Conservation (phyloP, 2,329 filamentous ascomycete genomes). For the Pseudocercospora musae region DNA sequence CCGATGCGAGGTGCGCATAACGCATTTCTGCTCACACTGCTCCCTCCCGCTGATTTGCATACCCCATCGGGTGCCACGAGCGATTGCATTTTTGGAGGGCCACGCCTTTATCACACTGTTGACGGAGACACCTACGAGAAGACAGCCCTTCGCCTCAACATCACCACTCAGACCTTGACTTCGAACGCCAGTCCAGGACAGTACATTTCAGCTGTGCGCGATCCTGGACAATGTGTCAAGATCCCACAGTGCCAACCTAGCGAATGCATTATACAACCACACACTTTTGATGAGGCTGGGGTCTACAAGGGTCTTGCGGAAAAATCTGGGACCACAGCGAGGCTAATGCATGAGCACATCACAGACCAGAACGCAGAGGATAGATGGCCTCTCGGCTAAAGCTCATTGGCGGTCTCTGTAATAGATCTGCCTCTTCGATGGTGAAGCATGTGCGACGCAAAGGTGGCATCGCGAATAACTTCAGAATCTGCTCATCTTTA, state of each 20-base stretch:
- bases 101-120: conserved; percentile 1
- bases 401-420: background rate
- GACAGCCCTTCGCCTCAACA: background rate
- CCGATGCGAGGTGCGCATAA: no score
- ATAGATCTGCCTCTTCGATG: background rate
- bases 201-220: background rate
- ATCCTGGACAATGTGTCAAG: conserved; percentile 4
- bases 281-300: background rate
- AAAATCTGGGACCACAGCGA: background rate
- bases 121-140: conserved; percentile 6
- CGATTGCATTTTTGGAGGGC: background rate
- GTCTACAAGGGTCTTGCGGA: conserved; percentile 2
- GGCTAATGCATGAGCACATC: background rate
- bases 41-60: no score
- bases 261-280: conserved; percentile 2
- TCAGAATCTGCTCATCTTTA: background rate
- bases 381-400: background rate
- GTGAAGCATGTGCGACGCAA: background rate
- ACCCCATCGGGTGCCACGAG: background rate
- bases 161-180: background rate
- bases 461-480: background rate
- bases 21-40: no score
- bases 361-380: background rate
- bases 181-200: background rate
- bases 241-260: background rate